Conservation (phyloP, 495 filamentous ascomycete species). For the Talaromyces liani region DNA sequence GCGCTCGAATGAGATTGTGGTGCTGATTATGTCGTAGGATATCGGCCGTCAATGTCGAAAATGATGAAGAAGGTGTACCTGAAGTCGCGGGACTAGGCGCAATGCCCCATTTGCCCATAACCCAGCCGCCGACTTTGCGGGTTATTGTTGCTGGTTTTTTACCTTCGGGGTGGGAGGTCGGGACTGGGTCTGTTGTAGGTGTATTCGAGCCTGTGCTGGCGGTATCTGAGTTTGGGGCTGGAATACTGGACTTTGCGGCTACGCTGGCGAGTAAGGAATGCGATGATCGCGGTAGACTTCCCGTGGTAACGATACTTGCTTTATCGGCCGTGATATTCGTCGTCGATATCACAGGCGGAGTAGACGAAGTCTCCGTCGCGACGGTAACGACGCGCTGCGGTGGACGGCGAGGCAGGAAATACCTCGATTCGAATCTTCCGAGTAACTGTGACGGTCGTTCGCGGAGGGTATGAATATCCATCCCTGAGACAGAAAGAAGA, state of each 20-base stretch:
- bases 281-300: conserved; percentile 20
- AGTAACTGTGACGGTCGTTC: conserved; percentile 23
- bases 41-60: not conserved
- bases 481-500: conserved; percentile 40
- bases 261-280: conserved; percentile 33
- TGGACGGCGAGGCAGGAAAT: conserved; percentile 19
- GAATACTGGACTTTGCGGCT: conserved; percentile 16
- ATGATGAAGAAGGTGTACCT: conserved; percentile 14
- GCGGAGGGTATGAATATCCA: conserved; percentile 42
- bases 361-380: conserved; percentile 27
- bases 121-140: conserved; percentile 48
- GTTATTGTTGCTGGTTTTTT: conserved; percentile 28
- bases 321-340: conserved; percentile 34
- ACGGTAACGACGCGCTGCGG: conserved; percentile 32
- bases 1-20: not conserved
- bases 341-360: conserved; percentile 37
- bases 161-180: conserved; percentile 11
- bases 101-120: conserved; percentile 47
- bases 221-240: conserved; percentile 8
- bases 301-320: conserved; percentile 10
- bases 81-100: conserved; percentile 9
- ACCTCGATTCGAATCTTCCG: conserved; percentile 17
- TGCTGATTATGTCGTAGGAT: not conserved
- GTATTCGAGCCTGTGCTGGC: conserved; percentile 9
- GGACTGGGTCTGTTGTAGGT: conserved; percentile 9